Percentiles rank a stretch among this genome's conserved stretches.
phyloP scores from a whole-genome alignment of 2,329 filamentous ascomycete species.

The Microsporum ferrugineum region DNA sequence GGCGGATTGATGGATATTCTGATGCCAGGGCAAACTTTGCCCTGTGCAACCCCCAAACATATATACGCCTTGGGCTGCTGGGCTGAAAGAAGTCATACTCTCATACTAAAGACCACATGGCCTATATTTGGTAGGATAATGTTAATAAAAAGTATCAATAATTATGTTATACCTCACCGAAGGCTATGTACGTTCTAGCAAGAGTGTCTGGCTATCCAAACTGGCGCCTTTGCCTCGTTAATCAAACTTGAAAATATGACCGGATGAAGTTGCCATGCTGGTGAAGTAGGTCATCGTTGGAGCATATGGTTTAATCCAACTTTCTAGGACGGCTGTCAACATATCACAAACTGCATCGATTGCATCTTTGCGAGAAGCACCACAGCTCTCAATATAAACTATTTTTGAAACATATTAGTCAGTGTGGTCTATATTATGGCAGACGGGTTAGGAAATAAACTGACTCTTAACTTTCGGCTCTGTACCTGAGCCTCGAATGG shows the following conservation, averaged over 20 bases:
- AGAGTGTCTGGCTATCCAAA: not conserved
- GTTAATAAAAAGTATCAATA: not conserved
- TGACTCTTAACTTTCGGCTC: constrained; percentile 55
- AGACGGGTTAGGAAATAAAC: constrained; percentile 10
- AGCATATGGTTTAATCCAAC: constrained; percentile 31
- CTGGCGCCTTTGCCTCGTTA: not conserved
- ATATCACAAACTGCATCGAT: constrained; percentile 28
- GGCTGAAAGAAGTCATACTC: not conserved
- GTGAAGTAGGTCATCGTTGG: constrained; percentile 28
- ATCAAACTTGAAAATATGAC: constrained; percentile 19
- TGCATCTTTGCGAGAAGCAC: constrained; percentile 26
- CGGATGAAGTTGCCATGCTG: constrained; percentile 30
- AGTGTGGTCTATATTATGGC: not conserved
- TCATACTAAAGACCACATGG: not conserved
- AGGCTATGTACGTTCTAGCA: not conserved
- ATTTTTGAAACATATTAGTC: constrained; percentile 1
- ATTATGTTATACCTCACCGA: not conserved
- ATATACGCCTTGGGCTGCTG: not conserved
- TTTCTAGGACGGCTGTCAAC: constrained; percentile 26
- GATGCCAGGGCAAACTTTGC: not conserved
- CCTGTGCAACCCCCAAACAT: not conserved
- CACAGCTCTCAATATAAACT: constrained; percentile 36
- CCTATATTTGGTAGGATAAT: not conserved
- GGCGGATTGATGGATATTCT: not conserved
- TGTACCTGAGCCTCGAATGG: constrained; percentile 50